Evolutionary conservation across 345 rosid genomes (phyloP).

Genomic region (Lepidium aucheri): DNA sequence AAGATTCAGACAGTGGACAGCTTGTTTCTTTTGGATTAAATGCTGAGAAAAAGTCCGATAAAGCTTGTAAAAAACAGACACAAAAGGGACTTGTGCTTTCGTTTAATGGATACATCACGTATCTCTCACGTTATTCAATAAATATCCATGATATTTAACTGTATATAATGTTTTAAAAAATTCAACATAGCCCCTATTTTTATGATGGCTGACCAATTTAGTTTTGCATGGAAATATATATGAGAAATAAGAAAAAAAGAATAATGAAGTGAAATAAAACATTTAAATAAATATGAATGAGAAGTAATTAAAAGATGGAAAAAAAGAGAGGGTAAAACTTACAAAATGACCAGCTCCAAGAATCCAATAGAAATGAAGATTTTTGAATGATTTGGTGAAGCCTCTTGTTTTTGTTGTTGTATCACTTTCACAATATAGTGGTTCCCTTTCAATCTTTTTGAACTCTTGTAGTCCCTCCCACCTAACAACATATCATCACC

Average conservation of each 20-base stretch:
- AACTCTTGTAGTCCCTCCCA: slow-evolving; percentile 65
- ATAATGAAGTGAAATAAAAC: too few relatives aligned
- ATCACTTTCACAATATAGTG: slow-evolving; percentile 48
- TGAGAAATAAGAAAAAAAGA: too few relatives aligned
- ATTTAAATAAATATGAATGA: too few relatives aligned
- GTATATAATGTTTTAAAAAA: too few relatives aligned
- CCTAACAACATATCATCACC: slow-evolving; percentile 31
- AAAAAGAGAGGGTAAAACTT: slow-evolving; percentile 25
- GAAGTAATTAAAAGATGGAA: too few relatives aligned
- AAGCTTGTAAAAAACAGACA: not conserved
- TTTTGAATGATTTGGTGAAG: slow-evolving; percentile 63
- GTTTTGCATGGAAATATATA: too few relatives aligned
- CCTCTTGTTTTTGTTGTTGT: slow-evolving; percentile 52
- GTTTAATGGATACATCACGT: slow-evolving; percentile 15
- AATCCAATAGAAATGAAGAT: slow-evolving; percentile 82
- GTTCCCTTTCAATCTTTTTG: slow-evolving; percentile 34
- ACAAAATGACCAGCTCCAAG: slow-evolving; percentile 98
- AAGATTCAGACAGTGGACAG: not conserved
- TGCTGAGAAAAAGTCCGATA: not conserved
- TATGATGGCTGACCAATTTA: too few relatives aligned
- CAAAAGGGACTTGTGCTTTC: slow-evolving; percentile 19
- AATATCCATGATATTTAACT: not conserved
- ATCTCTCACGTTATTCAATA: slow-evolving; percentile 15
- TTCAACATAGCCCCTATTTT: too few relatives aligned
- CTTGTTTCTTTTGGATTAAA: not conserved